Conservation (phyloP, 768 basidiomycete species). For the Rhizopogon roseolus region DNA sequence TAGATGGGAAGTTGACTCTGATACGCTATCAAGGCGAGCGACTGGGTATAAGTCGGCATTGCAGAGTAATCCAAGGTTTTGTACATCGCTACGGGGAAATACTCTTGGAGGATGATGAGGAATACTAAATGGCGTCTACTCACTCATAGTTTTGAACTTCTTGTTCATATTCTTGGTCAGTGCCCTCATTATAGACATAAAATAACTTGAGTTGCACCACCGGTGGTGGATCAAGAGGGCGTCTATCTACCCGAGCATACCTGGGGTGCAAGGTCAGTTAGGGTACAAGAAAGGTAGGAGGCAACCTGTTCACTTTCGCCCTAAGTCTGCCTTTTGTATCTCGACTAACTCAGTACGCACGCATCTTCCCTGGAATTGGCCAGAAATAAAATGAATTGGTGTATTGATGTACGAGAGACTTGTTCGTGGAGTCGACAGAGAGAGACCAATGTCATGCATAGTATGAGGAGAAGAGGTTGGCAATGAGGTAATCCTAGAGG, state of each 20-base stretch:
- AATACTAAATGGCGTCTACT: constrained; percentile 6
- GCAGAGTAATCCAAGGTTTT: constrained; percentile 66
- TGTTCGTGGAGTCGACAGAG: constrained; percentile 17
- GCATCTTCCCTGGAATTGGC: constrained; percentile 55
- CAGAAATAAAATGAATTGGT: constrained; percentile 52
- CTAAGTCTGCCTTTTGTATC: constrained; percentile 62
- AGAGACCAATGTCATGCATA: not conserved
- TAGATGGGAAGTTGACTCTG: constrained; percentile 1
- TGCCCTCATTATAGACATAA: constrained; percentile 36
- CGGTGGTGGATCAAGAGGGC: constrained; percentile 68
- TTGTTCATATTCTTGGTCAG: constrained; percentile 34
- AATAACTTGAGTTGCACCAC: constrained; percentile 49
- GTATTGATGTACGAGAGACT: constrained; percentile 22
- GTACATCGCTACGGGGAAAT: constrained; percentile 44
- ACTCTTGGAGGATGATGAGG: not conserved
- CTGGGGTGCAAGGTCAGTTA: constrained; percentile 23
- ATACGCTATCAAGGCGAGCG: constrained; percentile 8
- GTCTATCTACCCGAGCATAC: constrained; percentile 57
- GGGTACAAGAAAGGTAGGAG: constrained; percentile 1
- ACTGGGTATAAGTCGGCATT: constrained; percentile 76
- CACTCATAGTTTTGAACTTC: constrained; percentile 52
- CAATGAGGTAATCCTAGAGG: too few species aligned
- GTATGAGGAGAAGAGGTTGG: not conserved
- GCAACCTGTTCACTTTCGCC: constrained; percentile 48
- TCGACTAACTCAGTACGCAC: constrained; percentile 54